Percentiles rank a stretch among this genome's conserved stretches.
Conservation (phyloP, 116 monocot genomes). For the Trichopus zeylanicus region DNA sequence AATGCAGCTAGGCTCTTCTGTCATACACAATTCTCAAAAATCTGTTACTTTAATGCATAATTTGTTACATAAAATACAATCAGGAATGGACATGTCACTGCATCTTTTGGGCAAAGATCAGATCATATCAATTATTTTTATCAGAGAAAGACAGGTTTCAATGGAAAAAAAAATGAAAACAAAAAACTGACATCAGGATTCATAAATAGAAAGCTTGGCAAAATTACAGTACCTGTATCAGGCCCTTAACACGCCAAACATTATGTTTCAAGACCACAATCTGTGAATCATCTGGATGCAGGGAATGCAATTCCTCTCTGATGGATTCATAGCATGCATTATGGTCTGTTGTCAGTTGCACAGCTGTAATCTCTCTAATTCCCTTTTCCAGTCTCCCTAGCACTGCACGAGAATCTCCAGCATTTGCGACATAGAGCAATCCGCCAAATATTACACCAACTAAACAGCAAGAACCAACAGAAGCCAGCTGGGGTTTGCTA, state of each 20-base stretch:
- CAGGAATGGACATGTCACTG: neutral
- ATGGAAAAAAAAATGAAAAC: too few relatives aligned
- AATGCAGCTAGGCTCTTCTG: too few relatives aligned
- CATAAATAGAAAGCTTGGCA: neutral
- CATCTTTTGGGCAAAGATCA: neutral
- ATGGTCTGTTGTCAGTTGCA: conserved; percentile 28
- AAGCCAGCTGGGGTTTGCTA: conserved; percentile 34
- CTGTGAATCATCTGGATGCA: conserved; percentile 39
- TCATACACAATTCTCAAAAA: too few relatives aligned
- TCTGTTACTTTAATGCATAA: neutral
- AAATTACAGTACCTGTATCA: conserved; percentile 26
- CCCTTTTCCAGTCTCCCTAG: conserved; percentile 36
- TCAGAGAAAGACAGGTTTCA: too few relatives aligned
- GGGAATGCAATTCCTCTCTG: conserved; percentile 23
- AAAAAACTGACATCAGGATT: too few relatives aligned
- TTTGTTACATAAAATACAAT: neutral
- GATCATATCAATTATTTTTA: too few relatives aligned
- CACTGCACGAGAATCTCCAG: conserved; percentile 55
- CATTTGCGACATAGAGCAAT: conserved; percentile 42
- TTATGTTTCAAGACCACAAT: conserved; percentile 42
- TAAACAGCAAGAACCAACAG: conserved; percentile 56
- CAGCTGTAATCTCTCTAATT: conserved; percentile 21
- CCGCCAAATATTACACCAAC: conserved; percentile 36
- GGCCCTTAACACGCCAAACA: conserved; percentile 47
- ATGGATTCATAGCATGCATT: conserved; percentile 30